Evolutionary conservation across 305 asterid genomes (phyloP).

Genomic region (Fraxinus sp.): DNA sequence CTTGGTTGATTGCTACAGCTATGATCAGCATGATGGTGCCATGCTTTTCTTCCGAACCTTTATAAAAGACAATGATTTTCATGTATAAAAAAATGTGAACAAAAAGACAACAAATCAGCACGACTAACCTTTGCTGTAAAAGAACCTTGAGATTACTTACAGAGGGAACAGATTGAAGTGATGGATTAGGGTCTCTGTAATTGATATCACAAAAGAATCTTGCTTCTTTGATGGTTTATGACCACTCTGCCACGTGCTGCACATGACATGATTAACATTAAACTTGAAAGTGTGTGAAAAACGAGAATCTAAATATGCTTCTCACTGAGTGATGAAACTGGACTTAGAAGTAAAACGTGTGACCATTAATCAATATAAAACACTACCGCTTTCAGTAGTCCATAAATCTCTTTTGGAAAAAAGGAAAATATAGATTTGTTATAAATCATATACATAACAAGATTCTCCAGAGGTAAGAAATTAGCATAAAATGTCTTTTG

Average conservation of each 20-base stretch:
- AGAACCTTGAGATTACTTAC: constrained; percentile 45
- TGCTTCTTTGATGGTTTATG: constrained; percentile 42
- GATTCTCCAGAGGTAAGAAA: background rate
- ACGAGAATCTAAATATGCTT: background rate
- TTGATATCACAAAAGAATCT: constrained; percentile 24
- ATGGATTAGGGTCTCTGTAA: constrained; percentile 24
- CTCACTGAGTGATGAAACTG: background rate
- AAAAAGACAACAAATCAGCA: constrained; percentile 1
- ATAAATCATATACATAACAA: background rate
- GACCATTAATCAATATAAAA: background rate
- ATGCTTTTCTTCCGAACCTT: constrained; percentile 37
- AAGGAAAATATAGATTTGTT: no score
- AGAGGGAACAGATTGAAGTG: constrained; percentile 38
- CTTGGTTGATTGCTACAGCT: constrained; percentile 42
- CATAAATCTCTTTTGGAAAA: background rate
- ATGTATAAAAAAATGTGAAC: constrained; percentile 17
- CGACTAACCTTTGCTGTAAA: background rate
- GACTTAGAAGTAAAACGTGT: background rate
- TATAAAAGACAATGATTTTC: constrained; percentile 15
- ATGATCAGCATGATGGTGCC: constrained; percentile 30
- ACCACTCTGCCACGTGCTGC: constrained; percentile 50
- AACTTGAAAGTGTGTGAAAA: constrained; percentile 7
- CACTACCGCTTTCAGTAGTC: background rate
- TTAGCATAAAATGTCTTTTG: background rate
- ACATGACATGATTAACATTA: constrained; percentile 24